Evolutionary conservation across 2,329 filamentous ascomycete genomes (phyloP), one percentile per base, ranked within the genome.

Genomic region (Sclerotinia sclerotiorum): DNA sequence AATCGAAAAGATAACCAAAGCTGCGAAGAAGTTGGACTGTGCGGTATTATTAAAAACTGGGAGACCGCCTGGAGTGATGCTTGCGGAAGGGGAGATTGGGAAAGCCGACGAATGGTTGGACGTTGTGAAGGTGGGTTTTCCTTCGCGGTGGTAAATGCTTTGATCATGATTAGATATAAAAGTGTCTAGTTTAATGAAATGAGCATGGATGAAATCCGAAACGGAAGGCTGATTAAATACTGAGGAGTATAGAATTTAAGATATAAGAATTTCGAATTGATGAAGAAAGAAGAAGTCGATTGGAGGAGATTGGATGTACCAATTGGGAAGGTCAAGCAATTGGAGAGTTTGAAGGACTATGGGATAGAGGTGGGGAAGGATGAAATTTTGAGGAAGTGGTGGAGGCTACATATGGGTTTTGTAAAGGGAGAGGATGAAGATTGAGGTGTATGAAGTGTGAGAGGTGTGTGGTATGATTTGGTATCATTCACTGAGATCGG

Each of bases 1-100:
- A 76, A 83, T 89, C 56, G 80, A 82, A 35, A 82, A 82, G 68
- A 82, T 94, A 29, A 86, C 83, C 63, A 89, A 90, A 77, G 87
- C 88, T 2, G 84, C 86, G 4, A 87, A 89, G 8, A 82, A 85
- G 44, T 81, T 84, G 58, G 81, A 85, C 72, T 80, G 87, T 68
- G 84, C 88, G 63, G 89, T 85, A 72, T 86, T 90, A 1, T 80
- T 93, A 4, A 85, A 90, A 35, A 88, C 84, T 70, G 90, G 90
- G 15, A 87, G 88, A 2, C 85, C 84, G 32, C 91, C 91, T 0
- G 91, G 91, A 1, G 88, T 94, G 72, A 93, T 94, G 90, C 92
- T 93, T 75, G 90, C 89, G 62, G 88, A 92, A 72, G 69, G 70
- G 27, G 64, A 66, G 72, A 67, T 70, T 39, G 64, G 62, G 35